Base-by-base conservation (phyloP, 2,329 filamentous ascomycete genomes). In the Beauveria asiatica region DNA sequence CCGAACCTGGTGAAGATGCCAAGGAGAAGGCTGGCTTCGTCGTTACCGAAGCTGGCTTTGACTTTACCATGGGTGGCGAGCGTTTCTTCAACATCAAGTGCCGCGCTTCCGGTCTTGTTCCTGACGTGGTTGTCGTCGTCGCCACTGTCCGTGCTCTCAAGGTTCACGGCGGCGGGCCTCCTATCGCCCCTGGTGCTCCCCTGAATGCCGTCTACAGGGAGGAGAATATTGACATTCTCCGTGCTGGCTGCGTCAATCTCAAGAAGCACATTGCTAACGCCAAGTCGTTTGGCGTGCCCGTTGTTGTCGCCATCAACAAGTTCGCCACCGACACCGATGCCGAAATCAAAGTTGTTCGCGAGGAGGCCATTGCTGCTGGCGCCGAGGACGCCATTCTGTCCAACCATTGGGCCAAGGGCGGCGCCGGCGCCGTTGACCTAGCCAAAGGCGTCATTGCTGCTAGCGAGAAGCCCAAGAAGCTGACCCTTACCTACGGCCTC, bases 61-160 rank as follows among this genome's bases (percentile, higher is more conserved):
- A 99, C 76, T 99, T 99, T 78, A 97, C 94, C 69, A 99, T 99
- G 94, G 94, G 94, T 65, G 94, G 94, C 64, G 94, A 99, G 82
- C 89, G 94, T 57, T 99, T 99, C 83, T 97, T 99, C 85, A 97
- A 99, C 80, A 97, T 99, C 81, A 99, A 99, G 82, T 97, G 94
- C 78, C 89, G 94, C 62, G 89, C 92, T 10, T 97, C 93, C 6
- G 93, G 93, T 25, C 86, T 99, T 50, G 85, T 91, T 2, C 94
- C 94, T 2, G 94, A 99, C 70, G 90, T 92, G 1, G 92, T 96
- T 7, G 91, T 99, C 49, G 87, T 99, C 62, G 94, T 99, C 42
- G 93, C 94, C 25, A 99, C 94, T 2, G 90, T 99, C 50, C 88
- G 94, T 66, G 94, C 94, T 7, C 81, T 99, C 65, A 99, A 99